Evolutionary conservation across 2,329 filamentous ascomycete species (phyloP).

Genomic region (Davidsoniella australis): DNA sequence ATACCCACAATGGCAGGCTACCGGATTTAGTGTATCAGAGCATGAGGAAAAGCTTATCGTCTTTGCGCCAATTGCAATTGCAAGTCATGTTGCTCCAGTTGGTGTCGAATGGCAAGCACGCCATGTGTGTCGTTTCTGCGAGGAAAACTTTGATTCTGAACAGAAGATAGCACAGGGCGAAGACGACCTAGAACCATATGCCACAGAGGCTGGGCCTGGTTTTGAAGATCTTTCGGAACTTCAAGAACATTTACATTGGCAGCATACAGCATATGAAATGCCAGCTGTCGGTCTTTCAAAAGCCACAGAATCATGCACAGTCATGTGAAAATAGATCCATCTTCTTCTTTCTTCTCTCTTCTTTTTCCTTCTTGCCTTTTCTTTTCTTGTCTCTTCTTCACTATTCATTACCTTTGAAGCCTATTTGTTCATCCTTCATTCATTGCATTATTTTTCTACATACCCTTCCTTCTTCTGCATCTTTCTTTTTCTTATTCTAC

Average conservation of each 20-base stretch:
- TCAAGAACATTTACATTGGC: constrained; percentile 40
- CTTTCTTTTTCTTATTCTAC: constrained; percentile 3
- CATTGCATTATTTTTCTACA: background rate
- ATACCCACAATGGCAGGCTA: constrained; percentile 34
- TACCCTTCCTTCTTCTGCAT: background rate
- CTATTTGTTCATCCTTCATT: background rate
- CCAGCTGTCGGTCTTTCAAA: constrained; percentile 22
- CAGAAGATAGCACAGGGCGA: constrained; percentile 25
- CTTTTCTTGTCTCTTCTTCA: background rate
- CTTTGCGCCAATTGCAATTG: constrained; percentile 39
- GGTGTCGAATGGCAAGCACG: constrained; percentile 34
- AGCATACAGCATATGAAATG: constrained; percentile 23
- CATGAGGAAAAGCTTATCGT: constrained; percentile 33
- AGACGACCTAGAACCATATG: constrained; percentile 34
- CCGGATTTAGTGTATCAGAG: constrained; percentile 24
- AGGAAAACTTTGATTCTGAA: constrained; percentile 29
- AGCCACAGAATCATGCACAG: constrained; percentile 23
- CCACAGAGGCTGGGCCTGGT: constrained; percentile 29
- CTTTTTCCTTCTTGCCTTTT: background rate
- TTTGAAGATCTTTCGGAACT: constrained; percentile 33
- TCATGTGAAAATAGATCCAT: constrained; percentile 25
- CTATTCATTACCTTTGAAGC: constrained; percentile 1
- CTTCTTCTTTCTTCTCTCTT: constrained; percentile 2
- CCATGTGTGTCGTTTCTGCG: constrained; percentile 39
- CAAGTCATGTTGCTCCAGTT: constrained; percentile 36